A percentile compares a stretch with the other conserved stretches of the same genome.
These are phyloP conservation scores for Nepenthes gracilis DNA, from an alignment of 148 eudicot species.

Conservation along the genomic window DNA sequence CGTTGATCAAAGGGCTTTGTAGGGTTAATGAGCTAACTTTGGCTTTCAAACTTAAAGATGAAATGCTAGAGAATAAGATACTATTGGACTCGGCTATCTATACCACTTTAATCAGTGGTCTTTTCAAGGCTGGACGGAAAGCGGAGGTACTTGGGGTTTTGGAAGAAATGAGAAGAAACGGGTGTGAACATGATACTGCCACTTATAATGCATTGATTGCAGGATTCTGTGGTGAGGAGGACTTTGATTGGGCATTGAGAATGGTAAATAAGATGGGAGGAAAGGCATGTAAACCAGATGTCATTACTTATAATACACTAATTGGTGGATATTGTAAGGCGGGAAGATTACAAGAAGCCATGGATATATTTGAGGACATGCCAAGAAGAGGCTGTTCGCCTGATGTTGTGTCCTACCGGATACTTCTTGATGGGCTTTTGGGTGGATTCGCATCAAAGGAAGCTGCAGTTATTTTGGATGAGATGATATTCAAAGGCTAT, in stretches of 20 bases:
- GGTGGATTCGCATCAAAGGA: slow-evolving; percentile 31
- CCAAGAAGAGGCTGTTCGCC: slow-evolving; percentile 57
- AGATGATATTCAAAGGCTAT: slow-evolving; percentile 69
- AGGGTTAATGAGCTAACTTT: slow-evolving; percentile 16
- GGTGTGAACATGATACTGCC: slow-evolving; percentile 36
- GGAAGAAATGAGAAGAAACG: slow-evolving; percentile 45
- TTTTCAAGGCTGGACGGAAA: slow-evolving; percentile 45
- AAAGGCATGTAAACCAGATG: slow-evolving; percentile 42
- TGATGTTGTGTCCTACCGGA: slow-evolving; percentile 56
- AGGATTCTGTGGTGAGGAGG: slow-evolving; percentile 45
- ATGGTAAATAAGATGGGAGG: slow-evolving; percentile 41
- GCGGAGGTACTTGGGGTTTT: slow-evolving; percentile 33
- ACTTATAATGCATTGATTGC: slow-evolving; percentile 53
- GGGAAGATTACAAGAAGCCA: slow-evolving; percentile 34
- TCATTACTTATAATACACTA: neutral
- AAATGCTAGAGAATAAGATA: slow-evolving; percentile 34
- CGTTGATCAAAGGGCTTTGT: slow-evolving; percentile 69
- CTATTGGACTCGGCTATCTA: slow-evolving; percentile 27
- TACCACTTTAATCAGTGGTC: slow-evolving; percentile 47
- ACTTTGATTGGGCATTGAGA: slow-evolving; percentile 39
- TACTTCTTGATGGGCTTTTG: slow-evolving; percentile 44
- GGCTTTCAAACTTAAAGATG: slow-evolving; percentile 54
- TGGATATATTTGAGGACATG: slow-evolving; percentile 55
- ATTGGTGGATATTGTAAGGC: slow-evolving; percentile 38
- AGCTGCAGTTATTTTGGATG: slow-evolving; percentile 58